Conservation (phyloP, 108 stramenopile species). For the Skeletonema potamos region DNA sequence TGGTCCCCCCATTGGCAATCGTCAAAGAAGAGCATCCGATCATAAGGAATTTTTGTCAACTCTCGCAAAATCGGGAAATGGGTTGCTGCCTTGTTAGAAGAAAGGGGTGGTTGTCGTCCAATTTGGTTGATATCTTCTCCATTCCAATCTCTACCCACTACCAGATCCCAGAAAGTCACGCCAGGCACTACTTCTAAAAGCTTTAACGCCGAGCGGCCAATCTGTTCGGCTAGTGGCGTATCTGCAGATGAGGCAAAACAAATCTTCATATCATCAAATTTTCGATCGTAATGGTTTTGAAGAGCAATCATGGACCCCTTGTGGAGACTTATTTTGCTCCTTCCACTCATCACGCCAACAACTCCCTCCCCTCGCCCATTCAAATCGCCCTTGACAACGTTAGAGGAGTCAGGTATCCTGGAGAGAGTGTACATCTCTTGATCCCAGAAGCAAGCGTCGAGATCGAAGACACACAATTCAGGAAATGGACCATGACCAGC, state of each 20-base stretch:
- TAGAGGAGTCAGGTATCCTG: slow-evolving; percentile 45
- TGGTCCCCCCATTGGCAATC: slow-evolving; percentile 90
- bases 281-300: slow-evolving; percentile 64
- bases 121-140: slow-evolving; percentile 84
- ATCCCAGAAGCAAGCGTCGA: slow-evolving; percentile 92
- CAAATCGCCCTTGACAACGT: slow-evolving; percentile 69
- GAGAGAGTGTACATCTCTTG: slow-evolving; percentile 89
- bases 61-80: slow-evolving; percentile 89
- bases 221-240: slow-evolving; percentile 72
- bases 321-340: slow-evolving; percentile 69
- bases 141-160: slow-evolving; percentile 74
- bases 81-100: slow-evolving; percentile 70
- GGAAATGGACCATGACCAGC: slow-evolving; percentile 36
- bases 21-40: slow-evolving; percentile 95
- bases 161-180: slow-evolving; percentile 78
- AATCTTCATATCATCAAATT: slow-evolving; percentile 76
- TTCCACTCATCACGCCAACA: slow-evolving; percentile 67
- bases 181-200: slow-evolving; percentile 84
- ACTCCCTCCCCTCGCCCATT: slow-evolving; percentile 81
- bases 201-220: slow-evolving; percentile 77
- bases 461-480: slow-evolving; percentile 75
- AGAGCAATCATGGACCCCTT: slow-evolving; percentile 67
- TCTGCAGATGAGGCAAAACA: slow-evolving; percentile 84
- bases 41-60: slow-evolving; percentile 79
- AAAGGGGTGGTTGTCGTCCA: slow-evolving; percentile 81